Percentiles rank a stretch among this genome's conserved stretches.
Evolutionary conservation across 2,329 filamentous ascomycete genomes (phyloP).

Genomic region (Exophiala lecanii-corni): DNA sequence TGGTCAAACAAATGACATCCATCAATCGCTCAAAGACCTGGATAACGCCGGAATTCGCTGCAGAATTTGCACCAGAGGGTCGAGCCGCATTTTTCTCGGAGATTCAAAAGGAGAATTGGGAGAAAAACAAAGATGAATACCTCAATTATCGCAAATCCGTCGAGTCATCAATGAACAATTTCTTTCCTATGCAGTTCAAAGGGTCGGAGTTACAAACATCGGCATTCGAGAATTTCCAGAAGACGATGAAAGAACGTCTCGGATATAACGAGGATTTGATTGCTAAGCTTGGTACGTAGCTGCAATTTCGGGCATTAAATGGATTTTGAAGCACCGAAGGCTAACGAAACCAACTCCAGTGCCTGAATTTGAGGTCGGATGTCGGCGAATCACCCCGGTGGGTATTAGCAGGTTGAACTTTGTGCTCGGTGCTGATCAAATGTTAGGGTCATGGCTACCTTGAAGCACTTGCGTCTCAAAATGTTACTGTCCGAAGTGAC

Average conservation of each 20-base stretch:
- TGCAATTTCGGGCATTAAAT: too few species aligned
- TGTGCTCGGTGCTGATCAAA: too few species aligned
- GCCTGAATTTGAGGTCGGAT: slow-evolving; percentile 27
- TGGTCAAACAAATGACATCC: slow-evolving; percentile 24
- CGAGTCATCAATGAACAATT: slow-evolving; percentile 2
- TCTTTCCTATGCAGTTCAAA: slow-evolving; percentile 34
- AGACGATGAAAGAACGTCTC: slow-evolving; percentile 34
- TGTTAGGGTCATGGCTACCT: slow-evolving; percentile 42
- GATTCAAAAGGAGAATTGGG: slow-evolving; percentile 19
- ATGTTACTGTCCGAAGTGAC: slow-evolving; percentile 9
- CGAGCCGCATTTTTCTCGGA: slow-evolving; percentile 18
- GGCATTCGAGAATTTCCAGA: slow-evolving; percentile 49
- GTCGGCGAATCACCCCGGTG: slow-evolving; percentile 19
- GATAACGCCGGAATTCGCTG: slow-evolving; percentile 21
- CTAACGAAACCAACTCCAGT: too few species aligned
- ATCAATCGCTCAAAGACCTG: slow-evolving; percentile 26
- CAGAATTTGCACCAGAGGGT: slow-evolving; percentile 13
- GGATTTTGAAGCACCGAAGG: too few species aligned
- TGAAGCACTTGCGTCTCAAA: slow-evolving; percentile 21
- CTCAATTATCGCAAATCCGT: neutral
- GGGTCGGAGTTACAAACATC: slow-evolving; percentile 49
- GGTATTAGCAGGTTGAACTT: too few species aligned
- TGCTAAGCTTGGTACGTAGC: neutral
- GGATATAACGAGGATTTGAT: neutral
- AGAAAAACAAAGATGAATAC: slow-evolving; percentile 2